Conservation (phyloP, 2,329 filamentous ascomycete species). For the Aspergillus luchuensis region DNA sequence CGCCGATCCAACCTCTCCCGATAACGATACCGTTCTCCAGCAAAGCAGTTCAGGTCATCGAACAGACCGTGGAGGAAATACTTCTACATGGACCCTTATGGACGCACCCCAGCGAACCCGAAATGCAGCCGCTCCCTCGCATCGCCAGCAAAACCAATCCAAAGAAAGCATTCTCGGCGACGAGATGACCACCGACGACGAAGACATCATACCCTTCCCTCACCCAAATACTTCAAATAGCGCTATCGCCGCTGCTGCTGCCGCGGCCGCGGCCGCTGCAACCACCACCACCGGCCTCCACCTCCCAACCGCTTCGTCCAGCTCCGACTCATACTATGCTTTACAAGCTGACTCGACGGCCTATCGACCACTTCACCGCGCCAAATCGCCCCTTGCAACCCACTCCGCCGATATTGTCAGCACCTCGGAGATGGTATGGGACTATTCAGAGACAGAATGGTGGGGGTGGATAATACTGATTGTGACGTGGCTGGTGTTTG, state of each 20-base stretch:
- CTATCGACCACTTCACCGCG: slow-evolving; percentile 33
- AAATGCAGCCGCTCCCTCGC: slow-evolving; percentile 26
- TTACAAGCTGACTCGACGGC: slow-evolving; percentile 39
- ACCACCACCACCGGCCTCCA: slow-evolving; percentile 20
- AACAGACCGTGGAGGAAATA: slow-evolving; percentile 4
- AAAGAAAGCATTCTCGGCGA: slow-evolving; percentile 62
- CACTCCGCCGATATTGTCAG: slow-evolving; percentile 34
- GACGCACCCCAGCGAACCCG: slow-evolving; percentile 24
- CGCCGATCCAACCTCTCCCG: slow-evolving; percentile 14
- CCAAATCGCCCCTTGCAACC: slow-evolving; percentile 43
- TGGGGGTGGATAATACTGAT: slow-evolving; percentile 95
- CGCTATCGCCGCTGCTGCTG: slow-evolving; percentile 10
- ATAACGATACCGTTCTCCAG: slow-evolving; percentile 17
- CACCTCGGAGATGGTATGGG: slow-evolving; percentile 61
- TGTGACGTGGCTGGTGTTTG: slow-evolving; percentile 93
- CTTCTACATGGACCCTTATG: slow-evolving; percentile 20
- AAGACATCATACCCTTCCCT: slow-evolving; percentile 71
- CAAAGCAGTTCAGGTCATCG: slow-evolving; percentile 19
- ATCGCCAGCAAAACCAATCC: slow-evolving; percentile 43
- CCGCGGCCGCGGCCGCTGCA: slow-evolving; percentile 21
- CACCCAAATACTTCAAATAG: slow-evolving; percentile 45
- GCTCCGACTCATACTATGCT: slow-evolving; percentile 66
- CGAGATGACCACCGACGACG: slow-evolving; percentile 79
- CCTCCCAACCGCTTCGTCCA: slow-evolving; percentile 53
- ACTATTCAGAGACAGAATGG: slow-evolving; percentile 93